Percentiles rank a stretch among this genome's conserved stretches.
Conservation (phyloP, 331 rosid genomes). For the Acacia concinna region DNA sequence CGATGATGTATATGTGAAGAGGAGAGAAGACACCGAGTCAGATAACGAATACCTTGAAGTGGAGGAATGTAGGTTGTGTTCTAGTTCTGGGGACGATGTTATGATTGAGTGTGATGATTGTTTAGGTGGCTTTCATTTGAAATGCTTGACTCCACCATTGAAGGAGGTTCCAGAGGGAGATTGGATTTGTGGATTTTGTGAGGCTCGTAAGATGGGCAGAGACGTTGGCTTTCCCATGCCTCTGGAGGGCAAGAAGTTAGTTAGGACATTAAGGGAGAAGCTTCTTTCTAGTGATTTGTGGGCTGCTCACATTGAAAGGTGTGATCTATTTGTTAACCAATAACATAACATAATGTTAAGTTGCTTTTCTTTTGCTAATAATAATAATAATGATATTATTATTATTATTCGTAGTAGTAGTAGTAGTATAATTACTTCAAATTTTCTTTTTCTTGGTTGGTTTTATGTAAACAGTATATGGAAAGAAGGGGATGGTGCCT, state of each 20-base stretch:
- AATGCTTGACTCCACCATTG: slow-evolving; percentile 79
- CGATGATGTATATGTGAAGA: slow-evolving; percentile 75
- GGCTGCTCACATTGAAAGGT: slow-evolving; percentile 87
- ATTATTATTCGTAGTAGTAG: too few species aligned
- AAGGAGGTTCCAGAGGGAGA: slow-evolving; percentile 81
- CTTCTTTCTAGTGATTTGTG: slow-evolving; percentile 82
- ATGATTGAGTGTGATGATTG: slow-evolving; percentile 96
- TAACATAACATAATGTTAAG: not conserved
- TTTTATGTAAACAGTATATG: slow-evolving; percentile 57
- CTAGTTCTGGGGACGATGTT: slow-evolving; percentile 46
- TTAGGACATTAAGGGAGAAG: slow-evolving; percentile 78
- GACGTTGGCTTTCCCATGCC: slow-evolving; percentile 54
- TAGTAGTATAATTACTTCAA: not conserved
- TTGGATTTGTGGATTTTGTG: slow-evolving; percentile 78
- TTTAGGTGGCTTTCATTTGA: slow-evolving; percentile 83
- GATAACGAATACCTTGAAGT: slow-evolving; percentile 66
- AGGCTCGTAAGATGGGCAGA: slow-evolving; percentile 65
- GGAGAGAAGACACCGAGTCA: slow-evolving; percentile 67
- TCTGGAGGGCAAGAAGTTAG: slow-evolving; percentile 64
- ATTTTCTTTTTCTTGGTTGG: slow-evolving; percentile 17
- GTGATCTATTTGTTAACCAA: not conserved
- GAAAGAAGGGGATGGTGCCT: slow-evolving; percentile 74
- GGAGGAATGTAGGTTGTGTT: slow-evolving; percentile 85
- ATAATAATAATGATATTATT: not conserved
- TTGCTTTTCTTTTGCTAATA: not conserved